Evolutionary conservation across 768 basidiomycete species (phyloP), one percentile per base, ranked within the genome.

Genomic region (Podaxis rugospora): DNA sequence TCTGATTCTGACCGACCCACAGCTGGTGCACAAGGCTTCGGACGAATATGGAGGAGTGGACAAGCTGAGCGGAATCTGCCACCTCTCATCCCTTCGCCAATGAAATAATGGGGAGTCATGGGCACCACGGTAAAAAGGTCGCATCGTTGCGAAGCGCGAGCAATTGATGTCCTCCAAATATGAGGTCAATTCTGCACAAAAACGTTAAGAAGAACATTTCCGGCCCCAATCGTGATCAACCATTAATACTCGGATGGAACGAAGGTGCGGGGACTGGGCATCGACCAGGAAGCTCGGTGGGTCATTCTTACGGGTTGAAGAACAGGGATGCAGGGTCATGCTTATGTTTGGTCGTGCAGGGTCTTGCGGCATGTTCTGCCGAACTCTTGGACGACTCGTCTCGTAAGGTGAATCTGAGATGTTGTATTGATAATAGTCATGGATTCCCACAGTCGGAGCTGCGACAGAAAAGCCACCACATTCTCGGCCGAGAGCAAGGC

Each of bases 381-480:
- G 59, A 51, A 35, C 25, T 18, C 35, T 47, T 46, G 28, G 56
- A 25, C 36, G 50, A 55, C 28, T 53, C 28, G 61, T 53, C 53
- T 64, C 50, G 54, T 51, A 61, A 55, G 46, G 40, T 40, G 25
- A 58, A 66, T 65, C 64, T 64, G 51, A 64, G 62, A 69, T 67
- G 62, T 57, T 60, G 53, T 18, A 36, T 62, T 59, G 61, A 62
- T 59, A 64, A 53, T 42, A 57, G 51, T 51, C 56, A 52, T 40
- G 54, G 14, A 55, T 61, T 64, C 67, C 55, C 66, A 67, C 64
- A 60, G 52, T 46, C 52, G 40, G 57, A 53, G 49, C 67, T 64
- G 51, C 54, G 66, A 61, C 51, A 68, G 23, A 61, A 69, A 65
- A 67, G 67, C 18, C 55, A 59, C 47, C 67, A 63, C 63, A 64